Base-by-base conservation (phyloP, 2,329 filamentous ascomycete genomes). In the Pseudocercospora eumusae region DNA sequence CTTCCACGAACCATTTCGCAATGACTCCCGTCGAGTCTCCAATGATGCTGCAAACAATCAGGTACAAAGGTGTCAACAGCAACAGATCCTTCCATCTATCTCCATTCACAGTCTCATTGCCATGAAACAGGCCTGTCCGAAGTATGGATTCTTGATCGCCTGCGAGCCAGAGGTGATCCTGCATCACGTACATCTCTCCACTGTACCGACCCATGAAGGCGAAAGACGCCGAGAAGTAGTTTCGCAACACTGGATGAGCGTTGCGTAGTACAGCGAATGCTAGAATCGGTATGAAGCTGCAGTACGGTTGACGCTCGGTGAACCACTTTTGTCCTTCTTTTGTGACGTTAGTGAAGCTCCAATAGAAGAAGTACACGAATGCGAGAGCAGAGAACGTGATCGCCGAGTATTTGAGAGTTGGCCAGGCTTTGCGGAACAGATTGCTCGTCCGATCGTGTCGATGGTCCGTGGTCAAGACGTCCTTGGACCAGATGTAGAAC, bases 101-200 rank as follows among this genome's bases (percentile, higher is more conserved):
- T 9, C 67, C 64, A 49, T 64, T 36, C 20, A 75, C 59, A 3
- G 63, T 71, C 3, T 71, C 70, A 31, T 67, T 57, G 20, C 68
- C 64, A 57, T 70, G 61, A 63, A 76, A 66, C 67, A 71, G 57
- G 61, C 78, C 68, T 68, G 69, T 64, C 57, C 77, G 69, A 7
- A 88, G 77, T 3, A 83, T 66, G 0, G 82, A 83, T 31, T 79
- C 81, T 1, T 83, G 82, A 67, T 88, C 84, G 2, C 80, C 83
- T 1, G 84, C 84, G 8, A 88, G 79, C 80, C 84, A 86, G 57
- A 87, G 78, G 70, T 89, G 86, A 69, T 82, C 82, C 66, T 87
- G 84, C 40, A 88, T 75, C 5, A 86, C 77, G 65, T 84, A 86
- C 0, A 84, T 82, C 72, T 88, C 86, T 1, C 87, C 79, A 0